Conservation (phyloP, 495 filamentous ascomycete species). For the Aspergillus asperescens region DNA sequence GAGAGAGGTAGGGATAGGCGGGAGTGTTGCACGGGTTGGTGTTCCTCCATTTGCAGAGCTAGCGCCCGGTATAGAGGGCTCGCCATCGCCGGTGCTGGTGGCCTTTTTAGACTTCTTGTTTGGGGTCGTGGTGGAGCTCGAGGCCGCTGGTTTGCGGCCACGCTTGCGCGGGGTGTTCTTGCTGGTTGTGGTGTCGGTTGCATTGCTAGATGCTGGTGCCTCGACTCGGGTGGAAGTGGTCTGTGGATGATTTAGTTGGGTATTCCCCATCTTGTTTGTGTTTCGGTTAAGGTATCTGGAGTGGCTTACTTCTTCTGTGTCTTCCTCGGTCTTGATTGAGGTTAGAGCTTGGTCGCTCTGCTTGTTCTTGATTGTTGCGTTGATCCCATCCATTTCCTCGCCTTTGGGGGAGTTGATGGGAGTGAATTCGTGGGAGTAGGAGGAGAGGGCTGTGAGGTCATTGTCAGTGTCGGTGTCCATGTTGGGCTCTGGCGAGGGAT, state of each 20-base stretch:
- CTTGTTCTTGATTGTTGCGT: neutral
- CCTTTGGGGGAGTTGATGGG: slow-evolving; percentile 1
- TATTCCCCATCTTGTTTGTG: no score
- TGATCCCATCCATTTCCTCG: neutral
- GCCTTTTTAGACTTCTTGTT: slow-evolving; percentile 1
- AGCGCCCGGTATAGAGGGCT: neutral
- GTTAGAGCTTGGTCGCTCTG: neutral
- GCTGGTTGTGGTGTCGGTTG: neutral
- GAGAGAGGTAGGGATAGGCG: slow-evolving; percentile 16
- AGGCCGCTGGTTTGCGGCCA: neutral
- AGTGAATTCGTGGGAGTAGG: neutral
- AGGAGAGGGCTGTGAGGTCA: neutral
- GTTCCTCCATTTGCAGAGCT: no score
- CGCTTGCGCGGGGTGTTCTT: slow-evolving; percentile 6
- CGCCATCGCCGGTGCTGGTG: neutral
- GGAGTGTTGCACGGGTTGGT: slow-evolving; percentile 3
- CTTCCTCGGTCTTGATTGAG: neutral
- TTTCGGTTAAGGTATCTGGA: no score
- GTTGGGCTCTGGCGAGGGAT: neutral
- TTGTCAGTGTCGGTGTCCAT: neutral
- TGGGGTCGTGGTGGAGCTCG: neutral
- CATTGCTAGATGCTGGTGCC: neutral
- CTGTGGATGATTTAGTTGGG: no score
- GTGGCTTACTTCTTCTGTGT: neutral
- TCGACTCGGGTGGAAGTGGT: neutral